Evolutionary conservation across 2,329 filamentous ascomycete genomes (phyloP), one percentile per base, ranked within the genome.

Genomic region (Neurospora crassa): DNA sequence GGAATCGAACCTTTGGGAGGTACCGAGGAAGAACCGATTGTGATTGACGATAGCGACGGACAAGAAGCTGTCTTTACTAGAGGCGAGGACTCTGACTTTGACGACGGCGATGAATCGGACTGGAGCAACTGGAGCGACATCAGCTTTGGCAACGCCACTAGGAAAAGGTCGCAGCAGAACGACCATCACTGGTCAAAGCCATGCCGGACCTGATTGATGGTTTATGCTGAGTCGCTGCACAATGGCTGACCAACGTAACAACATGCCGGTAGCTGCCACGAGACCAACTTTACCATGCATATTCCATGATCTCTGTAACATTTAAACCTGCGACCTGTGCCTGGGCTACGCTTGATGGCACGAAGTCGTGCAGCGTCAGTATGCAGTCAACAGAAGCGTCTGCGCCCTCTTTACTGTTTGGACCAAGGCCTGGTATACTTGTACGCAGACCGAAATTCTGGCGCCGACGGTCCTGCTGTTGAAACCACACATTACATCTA

Each of bases 71-170:
- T 71, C 63, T 74, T 72, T 29, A 63, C 67, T 68, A n/a, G 34
- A 16, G 63, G 12, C 29, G 70, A 73, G 29, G 70, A 70, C 20
- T 70, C 42, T 11, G 69, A 70, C 42, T 71, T 47, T 41, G 41
- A 45, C 45, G 69, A 70, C 8, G 70, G 68, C 18, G 70, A 70
- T 16, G 53, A 34, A 2, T 70, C 69, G 42, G 70, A 70, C 18
- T 71, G 70, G 70, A 70, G 69, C 41, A 40, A 67, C 20, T 73
- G 67, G 69, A 70, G 69, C 53, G 43, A 71, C 40, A 63, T 63
- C 53, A 63, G 53, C 53, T 63, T 63, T 63, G 29, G 29, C 53
- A 37, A 63, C 8, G 24, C 24, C 29, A 37, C 53, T 37, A 29
- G 53, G 53, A 63, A 63, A 10, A n/a, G 10, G 29, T 63, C 53